Conservation (phyloP, 495 filamentous ascomycete genomes). For the Lophiostoma macrostomum region DNA sequence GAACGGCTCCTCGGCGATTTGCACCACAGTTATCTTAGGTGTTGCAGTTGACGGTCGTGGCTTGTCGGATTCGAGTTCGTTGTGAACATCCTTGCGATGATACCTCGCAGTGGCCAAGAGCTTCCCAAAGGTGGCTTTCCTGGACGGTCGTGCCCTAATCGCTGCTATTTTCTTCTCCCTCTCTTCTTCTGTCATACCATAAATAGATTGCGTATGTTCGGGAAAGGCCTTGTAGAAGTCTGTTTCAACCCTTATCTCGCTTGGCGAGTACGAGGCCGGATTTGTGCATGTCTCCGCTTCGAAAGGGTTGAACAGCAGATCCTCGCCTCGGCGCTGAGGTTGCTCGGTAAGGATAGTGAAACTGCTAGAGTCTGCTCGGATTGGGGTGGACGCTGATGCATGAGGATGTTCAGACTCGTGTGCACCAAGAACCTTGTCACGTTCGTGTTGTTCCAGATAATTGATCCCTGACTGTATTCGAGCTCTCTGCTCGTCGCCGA, state of each 20-base stretch:
- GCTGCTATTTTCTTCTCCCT: constrained; percentile 27
- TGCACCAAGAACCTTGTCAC: too few species aligned
- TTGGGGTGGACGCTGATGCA: too few species aligned
- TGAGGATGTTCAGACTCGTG: too few species aligned
- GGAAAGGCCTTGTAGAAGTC: constrained; percentile 34
- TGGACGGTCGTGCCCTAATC: constrained; percentile 32
- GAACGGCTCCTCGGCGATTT: too few species aligned
- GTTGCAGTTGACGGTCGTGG: background rate
- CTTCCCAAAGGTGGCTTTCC: constrained; percentile 34
- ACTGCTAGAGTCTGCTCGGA: too few species aligned
- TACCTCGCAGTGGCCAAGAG: constrained; percentile 1
- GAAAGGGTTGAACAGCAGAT: background rate
- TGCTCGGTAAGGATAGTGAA: too few species aligned
- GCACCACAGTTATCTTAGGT: background rate
- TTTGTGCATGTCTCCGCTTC: background rate
- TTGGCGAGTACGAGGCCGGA: background rate
- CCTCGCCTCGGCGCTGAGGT: too few species aligned
- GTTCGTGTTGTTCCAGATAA: too few species aligned
- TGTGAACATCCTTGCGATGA: constrained; percentile 14
- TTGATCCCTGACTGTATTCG: too few species aligned
- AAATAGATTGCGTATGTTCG: constrained; percentile 15
- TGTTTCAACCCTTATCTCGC: background rate
- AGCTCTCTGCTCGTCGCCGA: too few species aligned
- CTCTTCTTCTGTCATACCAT: constrained; percentile 13
- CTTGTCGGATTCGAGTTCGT: constrained; percentile 5